Conservation (phyloP, 1,284 basidiomycete species). For the Trametes versicolor region DNA sequence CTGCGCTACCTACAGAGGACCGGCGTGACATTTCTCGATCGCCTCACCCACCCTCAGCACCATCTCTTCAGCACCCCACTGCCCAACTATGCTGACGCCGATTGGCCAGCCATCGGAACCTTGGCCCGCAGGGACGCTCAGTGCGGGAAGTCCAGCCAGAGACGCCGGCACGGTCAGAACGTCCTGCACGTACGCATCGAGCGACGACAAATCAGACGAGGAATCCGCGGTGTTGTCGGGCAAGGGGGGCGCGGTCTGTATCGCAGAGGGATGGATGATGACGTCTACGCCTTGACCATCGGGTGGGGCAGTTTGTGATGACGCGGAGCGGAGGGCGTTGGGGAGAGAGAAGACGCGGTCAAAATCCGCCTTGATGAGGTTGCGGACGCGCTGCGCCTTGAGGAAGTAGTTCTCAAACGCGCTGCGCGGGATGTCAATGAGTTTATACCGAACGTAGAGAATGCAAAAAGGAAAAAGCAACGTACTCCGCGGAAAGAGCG, state of each 20-base stretch:
- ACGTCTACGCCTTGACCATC: slow-evolving; percentile 70
- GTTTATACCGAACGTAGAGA: neutral
- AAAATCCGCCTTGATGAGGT: slow-evolving; percentile 80
- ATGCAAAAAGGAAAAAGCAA: slow-evolving; percentile 7
- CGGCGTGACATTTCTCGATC: slow-evolving; percentile 29
- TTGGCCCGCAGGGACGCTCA: slow-evolving; percentile 74
- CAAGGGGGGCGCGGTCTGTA: slow-evolving; percentile 78
- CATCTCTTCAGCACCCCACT: slow-evolving; percentile 88
- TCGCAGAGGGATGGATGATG: slow-evolving; percentile 88
- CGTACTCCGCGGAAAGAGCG: slow-evolving; percentile 91
- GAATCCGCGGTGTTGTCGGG: slow-evolving; percentile 18
- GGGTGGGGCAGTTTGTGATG: neutral
- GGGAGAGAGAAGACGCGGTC: slow-evolving; percentile 70
- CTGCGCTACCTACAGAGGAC: neutral
- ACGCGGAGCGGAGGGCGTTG: slow-evolving; percentile 52
- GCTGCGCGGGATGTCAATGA: slow-evolving; percentile 50
- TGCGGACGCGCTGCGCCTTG: slow-evolving; percentile 87
- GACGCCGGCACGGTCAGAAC: slow-evolving; percentile 93
- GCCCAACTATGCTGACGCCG: slow-evolving; percentile 86
- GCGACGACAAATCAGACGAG: slow-evolving; percentile 18
- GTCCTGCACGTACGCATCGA: slow-evolving; percentile 87
- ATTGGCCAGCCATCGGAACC: slow-evolving; percentile 82
- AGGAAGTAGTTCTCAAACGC: slow-evolving; percentile 98
- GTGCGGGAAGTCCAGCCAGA: slow-evolving; percentile 87
- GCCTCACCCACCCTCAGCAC: slow-evolving; percentile 66